These are phyloP conservation scores for Pyrenula aspistea DNA, from an alignment of 495 filamentous ascomycete genomes.

Conservation along the genomic window DNA sequence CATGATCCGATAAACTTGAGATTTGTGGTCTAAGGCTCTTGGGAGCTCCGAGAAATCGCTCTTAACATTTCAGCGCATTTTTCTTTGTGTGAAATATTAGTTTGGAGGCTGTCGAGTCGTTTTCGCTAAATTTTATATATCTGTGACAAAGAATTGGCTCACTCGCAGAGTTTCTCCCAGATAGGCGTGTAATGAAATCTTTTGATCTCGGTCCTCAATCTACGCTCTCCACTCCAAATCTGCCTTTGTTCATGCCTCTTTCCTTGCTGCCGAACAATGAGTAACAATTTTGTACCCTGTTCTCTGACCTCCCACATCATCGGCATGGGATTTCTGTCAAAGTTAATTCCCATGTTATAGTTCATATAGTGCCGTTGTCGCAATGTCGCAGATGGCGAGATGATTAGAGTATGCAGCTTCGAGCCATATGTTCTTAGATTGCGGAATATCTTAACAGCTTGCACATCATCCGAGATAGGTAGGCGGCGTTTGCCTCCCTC, in stretches of 20 bases:
- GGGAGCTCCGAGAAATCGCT: no score
- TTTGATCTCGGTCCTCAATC: neutral
- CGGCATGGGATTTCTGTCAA: neutral
- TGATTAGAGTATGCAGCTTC: neutral
- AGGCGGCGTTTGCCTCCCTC: neutral
- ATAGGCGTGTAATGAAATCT: neutral
- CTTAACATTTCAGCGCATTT: no score
- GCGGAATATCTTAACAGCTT: neutral
- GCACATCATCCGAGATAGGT: neutral
- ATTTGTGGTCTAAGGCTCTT: no score
- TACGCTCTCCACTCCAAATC: neutral
- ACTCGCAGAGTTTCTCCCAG: neutral
- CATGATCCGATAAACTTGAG: no score
- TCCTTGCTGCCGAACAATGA: neutral
- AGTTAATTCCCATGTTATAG: neutral
- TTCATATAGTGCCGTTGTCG: neutral
- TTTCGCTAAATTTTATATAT: no score
- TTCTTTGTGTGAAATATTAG: no score
- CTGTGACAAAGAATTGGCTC: no score
- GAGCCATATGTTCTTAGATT: neutral
- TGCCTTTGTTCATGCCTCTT: neutral
- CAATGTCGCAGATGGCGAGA: neutral
- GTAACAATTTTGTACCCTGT: neutral
- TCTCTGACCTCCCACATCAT: neutral
- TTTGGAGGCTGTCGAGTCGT: no score